Conservation (phyloP, 805 yeast genomes). For the Torulaspora delbrueckii region DNA sequence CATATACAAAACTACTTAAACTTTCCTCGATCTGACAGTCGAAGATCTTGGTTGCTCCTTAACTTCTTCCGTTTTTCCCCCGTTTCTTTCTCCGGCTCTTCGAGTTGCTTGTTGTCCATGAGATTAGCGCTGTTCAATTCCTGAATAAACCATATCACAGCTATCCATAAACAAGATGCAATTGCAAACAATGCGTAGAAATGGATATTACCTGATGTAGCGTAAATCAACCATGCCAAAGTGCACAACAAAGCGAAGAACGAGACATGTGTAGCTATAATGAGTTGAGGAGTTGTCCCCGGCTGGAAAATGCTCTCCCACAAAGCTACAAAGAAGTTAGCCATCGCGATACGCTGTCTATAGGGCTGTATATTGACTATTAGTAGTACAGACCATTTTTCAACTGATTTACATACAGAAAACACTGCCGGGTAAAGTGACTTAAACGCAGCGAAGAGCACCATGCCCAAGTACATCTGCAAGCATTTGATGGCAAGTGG, state of each 20-base stretch:
- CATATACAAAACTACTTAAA: not conserved
- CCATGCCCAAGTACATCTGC: not conserved
- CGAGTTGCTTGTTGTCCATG: slow-evolving; percentile 29
- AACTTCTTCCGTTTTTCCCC: slow-evolving; percentile 3
- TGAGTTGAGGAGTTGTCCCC: slow-evolving; percentile 84
- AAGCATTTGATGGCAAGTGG: too few relatives aligned
- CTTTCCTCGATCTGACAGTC: slow-evolving; percentile 8
- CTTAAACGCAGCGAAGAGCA: not conserved
- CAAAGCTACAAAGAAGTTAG: slow-evolving; percentile 44
- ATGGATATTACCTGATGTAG: slow-evolving; percentile 64
- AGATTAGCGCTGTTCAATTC: slow-evolving; percentile 51
- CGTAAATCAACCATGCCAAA: slow-evolving; percentile 51
- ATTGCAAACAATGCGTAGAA: slow-evolving; percentile 50
- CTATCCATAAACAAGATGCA: slow-evolving; percentile 64
- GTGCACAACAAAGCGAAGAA: slow-evolving; percentile 57
- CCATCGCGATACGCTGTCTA: slow-evolving; percentile 1
- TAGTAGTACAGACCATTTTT: not conserved
- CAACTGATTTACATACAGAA: not conserved
- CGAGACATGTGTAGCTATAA: slow-evolving; percentile 84
- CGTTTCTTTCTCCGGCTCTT: slow-evolving; percentile 24
- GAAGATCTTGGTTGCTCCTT: not conserved
- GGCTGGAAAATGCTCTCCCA: slow-evolving; percentile 93
- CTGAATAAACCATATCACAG: slow-evolving; percentile 80
- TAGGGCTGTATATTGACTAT: not conserved
- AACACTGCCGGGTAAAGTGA: not conserved